Conservation (phyloP, 805 yeast genomes). For the Saturnispora gosingensis region DNA sequence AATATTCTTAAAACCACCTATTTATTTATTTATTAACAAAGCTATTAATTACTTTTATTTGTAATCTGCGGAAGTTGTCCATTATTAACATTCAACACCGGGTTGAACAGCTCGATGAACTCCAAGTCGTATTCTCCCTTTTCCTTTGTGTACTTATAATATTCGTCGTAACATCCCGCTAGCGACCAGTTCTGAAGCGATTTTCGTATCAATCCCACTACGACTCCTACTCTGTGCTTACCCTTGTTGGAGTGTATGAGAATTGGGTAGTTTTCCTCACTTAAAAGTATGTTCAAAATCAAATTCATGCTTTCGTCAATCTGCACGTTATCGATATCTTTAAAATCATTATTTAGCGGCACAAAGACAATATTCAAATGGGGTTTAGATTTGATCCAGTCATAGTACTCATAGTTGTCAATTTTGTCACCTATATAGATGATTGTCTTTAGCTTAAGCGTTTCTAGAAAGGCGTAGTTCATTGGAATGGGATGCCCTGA, state of each 20-base stretch:
- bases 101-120: constrained; percentile 76
- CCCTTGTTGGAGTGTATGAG: constrained; percentile 92
- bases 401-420: constrained; percentile 53
- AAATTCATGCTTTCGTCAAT: constrained; percentile 40
- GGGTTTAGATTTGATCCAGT: constrained; percentile 45
- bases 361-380: constrained; percentile 45
- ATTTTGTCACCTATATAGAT: constrained; percentile 75
- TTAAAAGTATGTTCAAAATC: constrained; percentile 48
- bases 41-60: background rate
- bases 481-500: constrained; percentile 91
- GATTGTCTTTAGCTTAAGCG: constrained; percentile 64
- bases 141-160: constrained; percentile 85
- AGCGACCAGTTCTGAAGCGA: constrained; percentile 87
- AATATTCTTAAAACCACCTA: background rate
- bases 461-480: constrained; percentile 70
- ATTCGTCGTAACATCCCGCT: constrained; percentile 89
- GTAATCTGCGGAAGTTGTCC: constrained; percentile 49
- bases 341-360: constrained; percentile 27
- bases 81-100: constrained; percentile 41
- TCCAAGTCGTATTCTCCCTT: constrained; percentile 89
- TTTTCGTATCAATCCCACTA: constrained; percentile 86
- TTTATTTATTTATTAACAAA: background rate
- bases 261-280: constrained; percentile 73
- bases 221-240: constrained; percentile 90
- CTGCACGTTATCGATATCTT: constrained; percentile 13